Evolutionary conservation across 2,329 filamentous ascomycete species (phyloP).

Genomic region (Calonectria fujianensis): DNA sequence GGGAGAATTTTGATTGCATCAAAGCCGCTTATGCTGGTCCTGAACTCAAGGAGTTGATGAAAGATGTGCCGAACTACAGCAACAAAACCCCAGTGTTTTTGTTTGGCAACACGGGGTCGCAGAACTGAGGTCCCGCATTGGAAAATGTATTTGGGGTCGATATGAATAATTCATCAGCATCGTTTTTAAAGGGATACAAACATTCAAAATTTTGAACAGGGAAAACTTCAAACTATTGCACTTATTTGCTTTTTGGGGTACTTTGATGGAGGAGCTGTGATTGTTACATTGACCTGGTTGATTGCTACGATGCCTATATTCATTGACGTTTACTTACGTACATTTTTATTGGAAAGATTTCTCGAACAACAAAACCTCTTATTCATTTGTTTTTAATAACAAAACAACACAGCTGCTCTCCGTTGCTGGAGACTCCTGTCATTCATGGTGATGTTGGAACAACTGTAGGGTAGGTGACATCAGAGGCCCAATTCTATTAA

Average conservation of each 20-base stretch:
- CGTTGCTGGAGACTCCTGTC: neutral
- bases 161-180: neutral
- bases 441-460: neutral
- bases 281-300: too few species aligned
- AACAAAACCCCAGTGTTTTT: constrained; percentile 5
- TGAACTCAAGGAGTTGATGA: neutral
- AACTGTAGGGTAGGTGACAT: neutral
- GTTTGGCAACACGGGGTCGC: neutral
- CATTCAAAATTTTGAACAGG: too few species aligned
- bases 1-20: neutral
- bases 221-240: too few species aligned
- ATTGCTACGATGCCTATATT: too few species aligned
- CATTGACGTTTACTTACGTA: too few species aligned
- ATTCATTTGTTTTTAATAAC: too few species aligned
- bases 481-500: neutral
- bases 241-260: too few species aligned
- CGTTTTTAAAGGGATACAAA: neutral
- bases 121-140: neutral
- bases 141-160: too few species aligned
- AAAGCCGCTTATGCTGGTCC: neutral
- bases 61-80: neutral
- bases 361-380: too few species aligned
- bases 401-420: too few species aligned
- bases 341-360: too few species aligned
- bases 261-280: too few species aligned